Evolutionary conservation across 306 rosid genomes (phyloP).

Genomic region (Casuarina cunninghamiana): DNA sequence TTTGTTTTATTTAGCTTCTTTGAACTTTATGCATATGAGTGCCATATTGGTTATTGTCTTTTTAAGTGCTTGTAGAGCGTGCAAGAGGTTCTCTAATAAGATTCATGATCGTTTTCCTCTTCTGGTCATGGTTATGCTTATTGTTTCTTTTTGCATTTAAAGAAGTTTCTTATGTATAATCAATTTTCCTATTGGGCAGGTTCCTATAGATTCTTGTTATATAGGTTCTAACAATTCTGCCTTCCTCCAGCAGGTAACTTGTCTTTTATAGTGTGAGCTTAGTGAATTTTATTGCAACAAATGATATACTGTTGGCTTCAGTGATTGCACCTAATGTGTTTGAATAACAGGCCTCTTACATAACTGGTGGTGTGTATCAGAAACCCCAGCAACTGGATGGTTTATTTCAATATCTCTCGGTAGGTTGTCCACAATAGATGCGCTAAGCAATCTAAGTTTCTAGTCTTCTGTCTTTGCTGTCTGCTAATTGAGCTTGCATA

Average conservation of each 20-base stretch:
- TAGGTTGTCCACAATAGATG: slow-evolving; percentile 35
- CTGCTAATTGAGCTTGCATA: neutral
- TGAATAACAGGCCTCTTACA: slow-evolving; percentile 76
- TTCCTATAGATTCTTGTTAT: slow-evolving; percentile 90
- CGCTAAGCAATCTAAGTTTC: neutral
- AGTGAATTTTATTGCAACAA: slow-evolving; percentile 24
- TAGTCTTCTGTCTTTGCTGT: neutral
- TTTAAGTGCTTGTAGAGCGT: neutral
- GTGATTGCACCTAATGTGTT: slow-evolving; percentile 31
- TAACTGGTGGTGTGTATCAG: slow-evolving; percentile 91
- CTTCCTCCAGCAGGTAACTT: slow-evolving; percentile 91
- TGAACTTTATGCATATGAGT: neutral
- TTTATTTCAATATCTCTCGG: slow-evolving; percentile 87
- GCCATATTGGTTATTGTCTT: neutral
- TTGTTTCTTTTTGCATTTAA: neutral
- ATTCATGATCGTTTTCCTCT: neutral
- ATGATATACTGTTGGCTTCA: slow-evolving; percentile 21
- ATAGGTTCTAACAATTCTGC: slow-evolving; percentile 85
- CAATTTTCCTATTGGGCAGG: slow-evolving; percentile 49
- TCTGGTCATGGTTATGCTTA: neutral
- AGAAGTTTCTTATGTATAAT: slow-evolving; percentile 12
- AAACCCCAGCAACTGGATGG: slow-evolving; percentile 86
- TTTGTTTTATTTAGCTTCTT: slow-evolving; percentile 3
- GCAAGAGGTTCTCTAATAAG: neutral
- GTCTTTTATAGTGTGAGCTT: slow-evolving; percentile 11